phyloP scores from a whole-genome alignment of 2,329 filamentous ascomycete species.

The Chaetomium sp. region DNA sequence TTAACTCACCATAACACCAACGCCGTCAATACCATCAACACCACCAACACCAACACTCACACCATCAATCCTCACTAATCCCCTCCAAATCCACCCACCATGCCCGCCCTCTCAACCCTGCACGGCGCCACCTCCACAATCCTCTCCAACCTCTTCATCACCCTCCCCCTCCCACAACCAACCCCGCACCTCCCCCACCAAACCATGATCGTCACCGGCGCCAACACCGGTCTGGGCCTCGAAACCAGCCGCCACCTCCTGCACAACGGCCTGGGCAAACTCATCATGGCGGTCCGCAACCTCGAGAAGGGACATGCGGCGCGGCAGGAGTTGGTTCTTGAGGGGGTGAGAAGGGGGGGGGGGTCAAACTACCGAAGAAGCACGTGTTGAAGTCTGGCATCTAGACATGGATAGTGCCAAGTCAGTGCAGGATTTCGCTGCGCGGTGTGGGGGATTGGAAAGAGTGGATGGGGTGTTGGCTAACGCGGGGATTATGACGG shows the following conservation, averaged over 20 bases:
- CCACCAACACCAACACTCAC: neutral
- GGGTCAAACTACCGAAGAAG: no score
- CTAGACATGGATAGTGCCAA: constrained; percentile 37
- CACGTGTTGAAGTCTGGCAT: constrained; percentile 35
- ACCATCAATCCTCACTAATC: neutral
- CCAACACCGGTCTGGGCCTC: constrained; percentile 36
- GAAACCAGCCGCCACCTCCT: constrained; percentile 34
- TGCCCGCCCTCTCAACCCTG: neutral
- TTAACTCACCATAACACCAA: no score
- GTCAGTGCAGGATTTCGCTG: constrained; percentile 36
- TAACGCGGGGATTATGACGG: constrained; percentile 27
- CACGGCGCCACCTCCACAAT: constrained; percentile 20
- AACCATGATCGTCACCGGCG: constrained; percentile 35
- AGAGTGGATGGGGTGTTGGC: constrained; percentile 40
- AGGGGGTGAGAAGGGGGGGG: neutral
- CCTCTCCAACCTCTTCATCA: constrained; percentile 13
- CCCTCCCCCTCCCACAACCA: constrained; percentile 2
- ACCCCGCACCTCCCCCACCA: constrained; percentile 23
- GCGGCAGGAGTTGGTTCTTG: constrained; percentile 19
- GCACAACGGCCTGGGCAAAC: constrained; percentile 26
- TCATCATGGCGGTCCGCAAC: constrained; percentile 36
- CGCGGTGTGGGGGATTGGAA: constrained; percentile 28
- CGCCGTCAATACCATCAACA: neutral
- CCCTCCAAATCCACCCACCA: neutral
- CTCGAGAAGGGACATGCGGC: constrained; percentile 25